Evolutionary conservation across 345 rosid genomes (phyloP), one percentile per base, ranked within the genome.

Genomic region (Gossypium rotundifolium): DNA sequence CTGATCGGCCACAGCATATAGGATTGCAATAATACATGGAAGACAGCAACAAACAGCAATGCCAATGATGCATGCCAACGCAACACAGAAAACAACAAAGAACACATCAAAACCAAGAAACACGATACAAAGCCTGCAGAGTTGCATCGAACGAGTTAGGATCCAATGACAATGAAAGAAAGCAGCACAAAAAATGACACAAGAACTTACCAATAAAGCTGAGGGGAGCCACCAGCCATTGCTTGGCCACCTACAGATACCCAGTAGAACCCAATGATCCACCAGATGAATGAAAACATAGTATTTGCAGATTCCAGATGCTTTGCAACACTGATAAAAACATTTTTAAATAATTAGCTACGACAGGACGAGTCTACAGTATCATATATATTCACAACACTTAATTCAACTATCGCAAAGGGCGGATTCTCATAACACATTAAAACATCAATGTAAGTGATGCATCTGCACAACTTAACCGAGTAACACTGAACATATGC

Each of bases 211-310:
- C 99, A 95, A 84, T 91, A 95, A 74, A 95, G 93, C 83, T 83
- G 94, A 1, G 92, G 93, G 76, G 96, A 89, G 68, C 72, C 81
- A 58, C 57, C 85, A 54, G 94, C 90, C 84, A 95, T 79, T 58
- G 81, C 74, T 83, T 90, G 92, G 71, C 92, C 93, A 78, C 97
- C 94, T n/a, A 93, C 92, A 72, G 99, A 93, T 59, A 93, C 92
- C 99, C 99, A 93, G 80, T 93, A 95, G 85, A 93, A 95, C 27
- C 99, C 99, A 84, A 95, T 85, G 88, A 92, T 93, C 99, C 99
- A 95, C 99, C 98, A 95, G 73, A 95, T 79, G 81, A 95, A 95
- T 0, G 99, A 95, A 79, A 95, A 90, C 93, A 95, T 88, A 23
- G 98, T 93, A 77, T 93, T 95, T 49, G 97, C 99, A 64, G 99